phyloP scores from a whole-genome alignment of 1,284 basidiomycete genomes.

The Phellopilus nigrolimitatus region DNA sequence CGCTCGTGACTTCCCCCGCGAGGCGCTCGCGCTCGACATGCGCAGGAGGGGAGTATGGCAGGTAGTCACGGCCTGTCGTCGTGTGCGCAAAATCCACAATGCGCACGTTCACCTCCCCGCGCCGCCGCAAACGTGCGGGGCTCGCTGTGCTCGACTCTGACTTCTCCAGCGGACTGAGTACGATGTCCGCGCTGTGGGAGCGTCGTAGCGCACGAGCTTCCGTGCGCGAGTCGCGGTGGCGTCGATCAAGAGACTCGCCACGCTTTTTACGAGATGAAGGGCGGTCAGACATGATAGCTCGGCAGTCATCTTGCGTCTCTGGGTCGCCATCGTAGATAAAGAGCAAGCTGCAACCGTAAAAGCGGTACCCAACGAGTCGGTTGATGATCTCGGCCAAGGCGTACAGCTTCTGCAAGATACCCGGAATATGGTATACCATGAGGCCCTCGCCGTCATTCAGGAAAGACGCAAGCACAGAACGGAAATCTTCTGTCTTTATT shows the following conservation, averaged over 20 bases:
- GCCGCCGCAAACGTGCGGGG: slow-evolving; percentile 36
- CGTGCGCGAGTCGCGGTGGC: slow-evolving; percentile 30
- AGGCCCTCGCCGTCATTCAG: slow-evolving; percentile 81
- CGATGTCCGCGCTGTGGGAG: slow-evolving; percentile 71
- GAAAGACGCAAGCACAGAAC: slow-evolving; percentile 77
- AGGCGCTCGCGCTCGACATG: slow-evolving; percentile 27
- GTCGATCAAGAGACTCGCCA: slow-evolving; percentile 71
- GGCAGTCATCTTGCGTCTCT: slow-evolving; percentile 76
- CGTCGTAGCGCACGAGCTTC: slow-evolving; percentile 51
- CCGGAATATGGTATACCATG: slow-evolving; percentile 89
- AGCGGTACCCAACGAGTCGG: slow-evolving; percentile 87
- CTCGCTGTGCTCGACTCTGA: slow-evolving; percentile 33
- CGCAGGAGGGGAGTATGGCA: slow-evolving; percentile 52
- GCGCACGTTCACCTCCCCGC: slow-evolving; percentile 92
- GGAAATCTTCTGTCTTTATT: slow-evolving; percentile 82
- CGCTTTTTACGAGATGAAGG: slow-evolving; percentile 69
- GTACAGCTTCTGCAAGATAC: slow-evolving; percentile 88
- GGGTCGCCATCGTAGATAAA: slow-evolving; percentile 97
- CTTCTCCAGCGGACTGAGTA: slow-evolving; percentile 58
- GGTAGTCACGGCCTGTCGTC: slow-evolving; percentile 91
- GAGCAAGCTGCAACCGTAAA: slow-evolving; percentile 96
- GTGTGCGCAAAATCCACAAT: slow-evolving; percentile 99
- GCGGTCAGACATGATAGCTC: slow-evolving; percentile 55
- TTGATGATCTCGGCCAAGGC: slow-evolving; percentile 89
- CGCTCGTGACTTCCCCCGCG: slow-evolving; percentile 43